Conservation (phyloP, 2,329 filamentous ascomycete genomes). For the Beauveria bassiana region DNA sequence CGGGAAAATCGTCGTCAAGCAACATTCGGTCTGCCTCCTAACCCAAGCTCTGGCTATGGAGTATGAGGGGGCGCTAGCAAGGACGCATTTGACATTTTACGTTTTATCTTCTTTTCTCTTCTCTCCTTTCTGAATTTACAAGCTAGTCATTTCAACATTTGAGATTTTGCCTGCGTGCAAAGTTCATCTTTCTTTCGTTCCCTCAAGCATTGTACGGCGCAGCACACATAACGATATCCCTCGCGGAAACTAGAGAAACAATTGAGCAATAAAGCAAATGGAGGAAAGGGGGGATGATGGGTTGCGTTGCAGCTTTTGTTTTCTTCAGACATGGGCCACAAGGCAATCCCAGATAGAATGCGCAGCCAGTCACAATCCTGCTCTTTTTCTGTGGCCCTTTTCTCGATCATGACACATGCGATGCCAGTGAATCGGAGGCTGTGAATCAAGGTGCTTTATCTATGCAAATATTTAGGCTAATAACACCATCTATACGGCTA, state of each 20-base stretch:
- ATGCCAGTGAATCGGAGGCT: not conserved
- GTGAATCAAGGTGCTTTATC: not conserved
- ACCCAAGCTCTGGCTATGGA: conserved; percentile 27
- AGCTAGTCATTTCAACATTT: not conserved
- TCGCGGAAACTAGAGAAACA: conserved; percentile 1
- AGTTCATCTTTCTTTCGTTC: conserved; percentile 2
- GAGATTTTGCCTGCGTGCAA: conserved; percentile 3
- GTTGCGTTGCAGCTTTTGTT: not conserved
- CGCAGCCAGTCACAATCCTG: not conserved
- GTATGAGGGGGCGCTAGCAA: conserved; percentile 10
- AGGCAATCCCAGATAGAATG: conserved; percentile 10
- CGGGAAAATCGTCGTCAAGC: conserved; percentile 46
- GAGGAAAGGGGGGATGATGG: not conserved
- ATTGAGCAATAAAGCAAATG: not conserved
- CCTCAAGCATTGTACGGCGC: conserved; percentile 11
- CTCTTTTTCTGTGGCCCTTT: not conserved
- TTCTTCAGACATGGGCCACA: conserved; percentile 7
- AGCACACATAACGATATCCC: conserved; percentile 11
- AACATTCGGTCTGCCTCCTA: conserved; percentile 41
- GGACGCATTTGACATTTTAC: not conserved
- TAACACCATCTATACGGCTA: not conserved
- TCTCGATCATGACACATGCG: not conserved
- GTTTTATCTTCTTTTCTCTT: not conserved
- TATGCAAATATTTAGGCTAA: not conserved
- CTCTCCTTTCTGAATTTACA: not conserved